Base-by-base conservation (phyloP, 495 filamentous ascomycete species). In the Gamarada debralockiae region DNA sequence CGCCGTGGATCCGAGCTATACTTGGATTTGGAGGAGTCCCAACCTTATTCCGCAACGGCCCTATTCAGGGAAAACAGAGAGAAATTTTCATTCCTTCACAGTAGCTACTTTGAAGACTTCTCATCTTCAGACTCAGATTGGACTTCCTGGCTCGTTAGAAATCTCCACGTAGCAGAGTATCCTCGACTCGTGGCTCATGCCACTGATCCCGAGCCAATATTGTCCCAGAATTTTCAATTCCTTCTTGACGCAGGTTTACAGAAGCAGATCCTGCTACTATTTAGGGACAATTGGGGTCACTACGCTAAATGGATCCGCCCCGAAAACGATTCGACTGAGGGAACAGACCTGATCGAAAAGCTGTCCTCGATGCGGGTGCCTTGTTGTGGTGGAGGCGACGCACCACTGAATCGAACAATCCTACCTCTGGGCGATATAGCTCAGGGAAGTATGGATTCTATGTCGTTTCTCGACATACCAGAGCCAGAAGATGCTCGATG, bases 81-180 rank as follows among this genome's bases (percentile, higher is more conserved):
- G 31, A 9, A 38, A 14, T 50, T 50, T 39, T 31, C 29, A 4
- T 50, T 50, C 33, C 12, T 50, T 8, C 25, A 50, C 22, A 37
- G 23, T 7, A 31, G 7, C 6, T 39, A 50, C 18, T 15, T 39
- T 8, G n/a, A 34, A n/a, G 6, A 22, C 5, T 21, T 20, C n/a
- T n/a, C n/a, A n/a, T n/a, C n/a, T 46, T 10, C 42, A 13, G 42
- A 20, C 17, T 8, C 7, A 21, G 42, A 46, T 22, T 39, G 34
- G 31, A 15, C 3, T 2, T 10, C 9, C 5, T 50, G 47, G 47
- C 33, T 50, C 4, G 31, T 37, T 12, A 18, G 38, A 23, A 50
- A 39, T 23, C 27, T 50, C 20, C 20, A 25, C 4, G 29, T 50
- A 12, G 47, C 29, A 9, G 33, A 10, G 13, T 4, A 37, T 10